phyloP scores from a whole-genome alignment of 2,329 filamentous ascomycete genomes.

The Trichoderma citrinoviride region DNA sequence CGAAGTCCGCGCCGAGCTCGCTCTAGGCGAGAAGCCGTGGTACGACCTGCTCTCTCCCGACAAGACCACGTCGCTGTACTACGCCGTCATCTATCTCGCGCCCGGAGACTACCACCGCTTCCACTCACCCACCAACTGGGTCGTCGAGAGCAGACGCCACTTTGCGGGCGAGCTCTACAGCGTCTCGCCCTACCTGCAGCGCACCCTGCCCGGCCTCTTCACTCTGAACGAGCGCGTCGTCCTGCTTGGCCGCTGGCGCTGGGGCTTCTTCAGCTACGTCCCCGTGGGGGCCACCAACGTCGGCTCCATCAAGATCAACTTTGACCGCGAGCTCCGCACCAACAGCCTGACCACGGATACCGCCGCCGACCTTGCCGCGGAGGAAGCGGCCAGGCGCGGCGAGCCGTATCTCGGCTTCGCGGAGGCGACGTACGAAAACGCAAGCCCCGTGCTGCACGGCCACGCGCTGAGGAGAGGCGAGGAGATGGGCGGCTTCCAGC shows the following conservation, averaged over 20 bases:
- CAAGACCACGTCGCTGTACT: slow-evolving; percentile 75
- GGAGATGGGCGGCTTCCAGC: slow-evolving; percentile 97
- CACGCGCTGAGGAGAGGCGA: slow-evolving; percentile 83
- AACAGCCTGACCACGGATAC: slow-evolving; percentile 93
- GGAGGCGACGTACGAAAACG: slow-evolving; percentile 81
- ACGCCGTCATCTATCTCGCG: slow-evolving; percentile 91
- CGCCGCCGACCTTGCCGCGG: slow-evolving; percentile 80
- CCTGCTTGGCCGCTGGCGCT: slow-evolving; percentile 88
- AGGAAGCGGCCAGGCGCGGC: slow-evolving; percentile 69
- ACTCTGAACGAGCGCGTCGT: slow-evolving; percentile 96
- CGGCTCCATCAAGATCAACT: slow-evolving; percentile 94
- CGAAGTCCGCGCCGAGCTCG: slow-evolving; percentile 80
- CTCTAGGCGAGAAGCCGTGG: slow-evolving; percentile 67
- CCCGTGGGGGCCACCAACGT: slow-evolving; percentile 97
- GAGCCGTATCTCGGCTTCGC: slow-evolving; percentile 87
- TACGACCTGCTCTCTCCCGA: slow-evolving; percentile 63
- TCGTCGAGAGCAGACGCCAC: slow-evolving; percentile 90
- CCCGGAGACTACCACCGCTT: slow-evolving; percentile 98
- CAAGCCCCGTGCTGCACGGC: slow-evolving; percentile 75
- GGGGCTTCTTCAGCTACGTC: slow-evolving; percentile 95
- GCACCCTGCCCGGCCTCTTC: slow-evolving; percentile 88
- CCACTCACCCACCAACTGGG: slow-evolving; percentile 93
- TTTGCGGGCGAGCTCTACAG: slow-evolving; percentile 96
- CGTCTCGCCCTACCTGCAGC: slow-evolving; percentile 91
- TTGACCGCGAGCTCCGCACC: slow-evolving; percentile 88